Conservation (phyloP, 768 basidiomycete genomes). For the Russula abietina region DNA sequence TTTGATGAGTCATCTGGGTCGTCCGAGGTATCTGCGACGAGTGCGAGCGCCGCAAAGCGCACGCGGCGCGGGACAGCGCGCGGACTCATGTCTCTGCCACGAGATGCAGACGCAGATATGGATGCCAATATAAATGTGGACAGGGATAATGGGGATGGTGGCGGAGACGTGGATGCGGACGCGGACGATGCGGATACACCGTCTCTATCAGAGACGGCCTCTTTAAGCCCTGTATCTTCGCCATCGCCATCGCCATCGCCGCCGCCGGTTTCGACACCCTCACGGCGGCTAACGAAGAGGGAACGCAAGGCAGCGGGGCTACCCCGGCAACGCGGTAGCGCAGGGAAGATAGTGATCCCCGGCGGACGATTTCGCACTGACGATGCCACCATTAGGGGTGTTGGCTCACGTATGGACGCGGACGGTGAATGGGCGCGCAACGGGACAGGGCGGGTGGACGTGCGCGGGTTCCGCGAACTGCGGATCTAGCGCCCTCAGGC, state of each 20-base stretch:
- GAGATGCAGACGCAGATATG: constrained; percentile 27
- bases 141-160: constrained; percentile 23
- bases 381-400: constrained; percentile 26
- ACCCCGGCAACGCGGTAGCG: constrained; percentile 46
- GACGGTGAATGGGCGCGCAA: constrained; percentile 57
- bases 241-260: constrained; percentile 29
- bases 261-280: constrained; percentile 28
- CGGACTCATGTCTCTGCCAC: constrained; percentile 6
- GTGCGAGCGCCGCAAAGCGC: constrained; percentile 30
- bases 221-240: constrained; percentile 31
- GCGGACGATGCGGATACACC: constrained; percentile 34
- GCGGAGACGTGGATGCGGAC: constrained; percentile 29
- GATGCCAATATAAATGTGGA: constrained; percentile 32
- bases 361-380: constrained; percentile 46
- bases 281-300: constrained; percentile 48
- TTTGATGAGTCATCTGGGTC: constrained; percentile 50
- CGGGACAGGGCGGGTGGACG: constrained; percentile 67
- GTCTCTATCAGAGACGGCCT: constrained; percentile 37
- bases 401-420: constrained; percentile 29
- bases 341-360: constrained; percentile 58
- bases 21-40: constrained; percentile 31
- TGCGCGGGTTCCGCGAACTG: constrained; percentile 71
- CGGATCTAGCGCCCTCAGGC: constrained; percentile 47
- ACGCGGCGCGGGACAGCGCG: constrained; percentile 23
- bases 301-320: constrained; percentile 66